These are phyloP conservation scores for Ophiostoma sp. DNA, from an alignment of 2,329 filamentous ascomycete species.

Conservation along the genomic window DNA sequence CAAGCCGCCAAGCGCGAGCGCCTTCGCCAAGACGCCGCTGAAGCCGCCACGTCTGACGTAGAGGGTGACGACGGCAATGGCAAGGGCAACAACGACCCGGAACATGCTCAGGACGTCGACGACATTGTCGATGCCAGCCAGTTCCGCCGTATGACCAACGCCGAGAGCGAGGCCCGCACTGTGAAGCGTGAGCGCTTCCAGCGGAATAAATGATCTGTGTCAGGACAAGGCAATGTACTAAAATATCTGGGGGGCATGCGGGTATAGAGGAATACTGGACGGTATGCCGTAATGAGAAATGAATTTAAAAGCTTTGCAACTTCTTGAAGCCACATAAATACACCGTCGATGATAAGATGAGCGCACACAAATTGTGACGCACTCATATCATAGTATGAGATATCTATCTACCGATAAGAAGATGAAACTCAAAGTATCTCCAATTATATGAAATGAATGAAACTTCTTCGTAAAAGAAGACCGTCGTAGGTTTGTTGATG, in stretches of 20 bases:
- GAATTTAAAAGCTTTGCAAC: not conserved
- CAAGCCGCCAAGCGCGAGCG: conserved; percentile 50
- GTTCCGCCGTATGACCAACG: conserved; percentile 14
- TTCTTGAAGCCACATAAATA: too few species aligned
- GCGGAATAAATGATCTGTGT: conserved; percentile 19
- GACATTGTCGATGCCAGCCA: conserved; percentile 2
- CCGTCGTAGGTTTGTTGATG: not conserved
- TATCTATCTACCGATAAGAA: too few species aligned
- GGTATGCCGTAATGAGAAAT: conserved; percentile 1
- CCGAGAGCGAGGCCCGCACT: conserved; percentile 29
- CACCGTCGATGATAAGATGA: too few species aligned
- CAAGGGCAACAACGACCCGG: conserved; percentile 40
- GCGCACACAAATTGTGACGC: too few species aligned
- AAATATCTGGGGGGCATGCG: not conserved
- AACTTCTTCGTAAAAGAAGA: too few species aligned
- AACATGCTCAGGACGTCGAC: conserved; percentile 30
- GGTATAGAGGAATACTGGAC: not conserved
- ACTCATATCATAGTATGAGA: too few species aligned
- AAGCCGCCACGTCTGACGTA: conserved; percentile 40
- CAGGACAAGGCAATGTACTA: not conserved
- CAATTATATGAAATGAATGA: too few species aligned
- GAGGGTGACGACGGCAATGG: conserved; percentile 41
- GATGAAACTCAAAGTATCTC: too few species aligned
- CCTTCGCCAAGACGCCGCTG: conserved; percentile 41
- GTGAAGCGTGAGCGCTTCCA: conserved; percentile 34